Evolutionary conservation across 1,139 yeast genomes (phyloP).

Genomic region (Suhomyces choctaworum): DNA sequence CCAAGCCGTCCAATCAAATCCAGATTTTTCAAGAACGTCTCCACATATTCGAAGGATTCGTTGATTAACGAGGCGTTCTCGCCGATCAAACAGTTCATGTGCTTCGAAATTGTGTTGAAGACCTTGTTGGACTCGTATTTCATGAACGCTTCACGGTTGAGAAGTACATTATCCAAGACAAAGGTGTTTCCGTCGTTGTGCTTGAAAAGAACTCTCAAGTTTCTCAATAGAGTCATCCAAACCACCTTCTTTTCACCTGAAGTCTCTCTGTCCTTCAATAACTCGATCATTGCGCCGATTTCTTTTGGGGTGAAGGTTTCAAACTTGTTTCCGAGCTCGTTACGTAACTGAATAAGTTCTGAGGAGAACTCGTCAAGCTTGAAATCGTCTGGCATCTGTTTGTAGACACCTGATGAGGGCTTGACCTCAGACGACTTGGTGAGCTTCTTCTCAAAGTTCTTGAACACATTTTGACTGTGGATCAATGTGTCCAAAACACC

Average conservation of each 20-base stretch:
- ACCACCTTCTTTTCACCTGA: conserved; percentile 21
- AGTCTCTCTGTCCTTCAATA: conserved; percentile 16
- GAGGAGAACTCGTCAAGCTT: conserved; percentile 34
- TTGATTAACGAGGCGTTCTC: conserved; percentile 18
- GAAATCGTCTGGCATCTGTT: conserved; percentile 41
- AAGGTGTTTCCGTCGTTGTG: conserved; percentile 35
- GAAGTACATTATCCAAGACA: conserved; percentile 38
- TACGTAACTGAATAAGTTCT: conserved; percentile 33
- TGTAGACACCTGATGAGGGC: conserved; percentile 17
- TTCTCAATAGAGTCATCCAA: conserved; percentile 32
- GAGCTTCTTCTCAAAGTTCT: conserved; percentile 17
- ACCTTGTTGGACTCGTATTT: conserved; percentile 25
- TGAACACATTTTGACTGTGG: conserved; percentile 13
- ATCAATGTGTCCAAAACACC: conserved; percentile 24
- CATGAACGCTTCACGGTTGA: conserved; percentile 30
- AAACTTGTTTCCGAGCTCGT: conserved; percentile 24
- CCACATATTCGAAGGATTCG: conserved; percentile 14
- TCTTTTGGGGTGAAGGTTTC: conserved; percentile 11
- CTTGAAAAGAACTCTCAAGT: conserved; percentile 34
- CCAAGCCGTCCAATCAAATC: conserved; percentile 16
- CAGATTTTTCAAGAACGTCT: conserved; percentile 15
- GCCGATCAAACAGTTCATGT: conserved; percentile 17
- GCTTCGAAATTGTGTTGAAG: conserved; percentile 8
- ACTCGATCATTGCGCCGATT: conserved; percentile 17
- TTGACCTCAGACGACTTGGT: conserved; percentile 4